phyloP scores from a whole-genome alignment of 257 asterid genomes.

The Eucommia ulmoides region DNA sequence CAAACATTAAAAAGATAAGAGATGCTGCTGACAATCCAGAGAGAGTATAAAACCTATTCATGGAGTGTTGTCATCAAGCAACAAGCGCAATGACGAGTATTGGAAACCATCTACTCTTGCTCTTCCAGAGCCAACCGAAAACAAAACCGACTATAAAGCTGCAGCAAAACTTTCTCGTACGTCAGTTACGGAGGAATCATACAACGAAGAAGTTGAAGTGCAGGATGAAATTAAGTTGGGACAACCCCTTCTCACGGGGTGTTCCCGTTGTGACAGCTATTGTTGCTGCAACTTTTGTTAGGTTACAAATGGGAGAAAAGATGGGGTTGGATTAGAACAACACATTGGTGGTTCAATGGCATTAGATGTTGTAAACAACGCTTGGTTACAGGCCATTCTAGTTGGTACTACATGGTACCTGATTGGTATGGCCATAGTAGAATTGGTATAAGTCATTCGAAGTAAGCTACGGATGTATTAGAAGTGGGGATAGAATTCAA shows the following conservation, averaged over 20 bases:
- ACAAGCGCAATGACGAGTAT: constrained; percentile 29
- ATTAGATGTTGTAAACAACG: constrained; percentile 53
- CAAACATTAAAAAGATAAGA: constrained; percentile 45
- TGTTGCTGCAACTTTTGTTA: constrained; percentile 37
- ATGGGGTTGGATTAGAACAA: constrained; percentile 24
- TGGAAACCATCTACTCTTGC: constrained; percentile 48
- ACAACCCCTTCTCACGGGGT: constrained; percentile 26
- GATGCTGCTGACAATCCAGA: constrained; percentile 48
- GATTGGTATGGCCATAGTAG: constrained; percentile 36
- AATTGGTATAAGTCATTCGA: constrained; percentile 31
- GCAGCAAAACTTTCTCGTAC: constrained; percentile 7
- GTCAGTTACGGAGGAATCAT: constrained; percentile 5
- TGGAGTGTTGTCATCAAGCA: constrained; percentile 7
- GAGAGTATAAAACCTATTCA: constrained; percentile 6
- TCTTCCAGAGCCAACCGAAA: constrained; percentile 18
- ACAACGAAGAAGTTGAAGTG: constrained; percentile 7
- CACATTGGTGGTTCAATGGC: constrained; percentile 68
- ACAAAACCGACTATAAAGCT: constrained; percentile 9
- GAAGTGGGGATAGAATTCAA: too few relatives aligned
- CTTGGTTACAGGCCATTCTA: constrained; percentile 50
- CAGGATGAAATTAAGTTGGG: constrained; percentile 3
- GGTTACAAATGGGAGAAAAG: constrained; percentile 30
- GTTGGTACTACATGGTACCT: constrained; percentile 78
- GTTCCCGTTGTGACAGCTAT: constrained; percentile 33
- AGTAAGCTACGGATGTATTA: too few relatives aligned